Percentiles rank a stretch among this genome's conserved stretches.
phyloP scores from a whole-genome alignment of 768 basidiomycete species.

The Pholiota conissans region DNA sequence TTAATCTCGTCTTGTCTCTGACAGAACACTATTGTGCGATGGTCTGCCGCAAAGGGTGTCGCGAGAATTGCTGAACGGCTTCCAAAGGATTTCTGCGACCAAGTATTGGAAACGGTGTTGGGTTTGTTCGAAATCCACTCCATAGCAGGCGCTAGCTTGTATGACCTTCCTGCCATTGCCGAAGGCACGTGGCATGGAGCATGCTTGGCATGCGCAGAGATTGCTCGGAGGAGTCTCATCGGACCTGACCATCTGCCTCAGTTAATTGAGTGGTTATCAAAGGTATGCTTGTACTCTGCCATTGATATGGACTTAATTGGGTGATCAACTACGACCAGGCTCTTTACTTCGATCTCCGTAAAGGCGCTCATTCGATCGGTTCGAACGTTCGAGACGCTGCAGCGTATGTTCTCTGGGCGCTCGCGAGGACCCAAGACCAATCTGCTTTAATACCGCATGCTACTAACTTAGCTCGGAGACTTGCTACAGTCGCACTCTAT shows the following conservation, averaged over 20 bases:
- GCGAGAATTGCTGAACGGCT: constrained; percentile 83
- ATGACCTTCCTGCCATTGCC: constrained; percentile 74
- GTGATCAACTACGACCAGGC: constrained; percentile 50
- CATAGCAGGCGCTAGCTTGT: constrained; percentile 58
- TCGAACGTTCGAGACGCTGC: constrained; percentile 94
- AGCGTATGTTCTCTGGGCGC: constrained; percentile 92
- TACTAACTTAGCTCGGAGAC: constrained; percentile 59
- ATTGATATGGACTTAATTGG: constrained; percentile 3
- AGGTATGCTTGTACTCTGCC: constrained; percentile 45
- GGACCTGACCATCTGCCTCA: constrained; percentile 53
- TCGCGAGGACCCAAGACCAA: constrained; percentile 76
- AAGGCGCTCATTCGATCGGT: constrained; percentile 91
- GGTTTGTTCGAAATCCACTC: constrained; percentile 78
- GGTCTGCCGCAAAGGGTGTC: constrained; percentile 91
- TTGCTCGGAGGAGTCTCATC: constrained; percentile 82
- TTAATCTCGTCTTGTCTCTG: constrained; percentile 4
- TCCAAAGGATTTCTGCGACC: constrained; percentile 68
- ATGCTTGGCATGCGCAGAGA: constrained; percentile 88
- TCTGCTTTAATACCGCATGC: constrained; percentile 62
- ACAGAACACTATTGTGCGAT: constrained; percentile 93
- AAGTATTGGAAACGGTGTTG: constrained; percentile 82
- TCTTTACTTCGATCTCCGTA: constrained; percentile 87
- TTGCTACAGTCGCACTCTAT: constrained; percentile 81
- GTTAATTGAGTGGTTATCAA: constrained; percentile 77
- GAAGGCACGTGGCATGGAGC: constrained; percentile 96